phyloP scores from a whole-genome alignment of 2,329 filamentous ascomycete genomes.

The Didymella exigua region DNA sequence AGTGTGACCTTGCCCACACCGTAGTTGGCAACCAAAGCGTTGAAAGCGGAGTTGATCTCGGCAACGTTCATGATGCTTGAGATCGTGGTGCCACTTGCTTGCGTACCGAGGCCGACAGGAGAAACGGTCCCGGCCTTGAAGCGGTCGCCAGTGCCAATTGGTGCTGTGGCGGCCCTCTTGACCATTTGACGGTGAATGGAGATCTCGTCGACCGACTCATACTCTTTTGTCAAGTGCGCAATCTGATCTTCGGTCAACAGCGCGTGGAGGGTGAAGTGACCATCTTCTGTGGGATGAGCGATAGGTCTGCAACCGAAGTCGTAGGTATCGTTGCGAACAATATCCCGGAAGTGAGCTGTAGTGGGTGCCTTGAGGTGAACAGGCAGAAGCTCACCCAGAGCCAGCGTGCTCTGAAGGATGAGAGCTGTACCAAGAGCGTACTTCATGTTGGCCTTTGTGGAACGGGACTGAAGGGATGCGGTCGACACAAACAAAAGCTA shows the following conservation, averaged over 20 bases:
- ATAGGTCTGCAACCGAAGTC: conserved; percentile 45
- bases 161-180: conserved; percentile 40
- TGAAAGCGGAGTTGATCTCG: conserved; percentile 55
- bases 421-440: conserved; percentile 39
- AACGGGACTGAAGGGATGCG: neutral
- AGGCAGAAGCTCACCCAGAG: conserved; percentile 37
- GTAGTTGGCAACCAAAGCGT: conserved; percentile 51
- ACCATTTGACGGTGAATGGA: conserved; percentile 30
- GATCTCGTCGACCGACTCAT: conserved; percentile 28
- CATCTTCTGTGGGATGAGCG: conserved; percentile 38
- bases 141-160: conserved; percentile 49
- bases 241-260: conserved; percentile 44
- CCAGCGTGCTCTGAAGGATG: conserved; percentile 36
- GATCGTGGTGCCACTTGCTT: conserved; percentile 46
- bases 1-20: conserved; percentile 52
- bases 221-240: conserved; percentile 36
- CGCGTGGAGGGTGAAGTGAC: conserved; percentile 41
- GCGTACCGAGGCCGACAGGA: conserved; percentile 52
- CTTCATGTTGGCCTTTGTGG: conserved; percentile 30
- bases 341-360: conserved; percentile 37
- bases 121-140: conserved; percentile 50
- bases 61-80: conserved; percentile 53
- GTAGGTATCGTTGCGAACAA: conserved; percentile 44
- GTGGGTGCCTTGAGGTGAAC: conserved; percentile 42
- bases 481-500: neutral